Evolutionary conservation across 768 basidiomycete genomes (phyloP), one percentile per base, ranked within the genome.

Genomic region (Tulasnella sp.): DNA sequence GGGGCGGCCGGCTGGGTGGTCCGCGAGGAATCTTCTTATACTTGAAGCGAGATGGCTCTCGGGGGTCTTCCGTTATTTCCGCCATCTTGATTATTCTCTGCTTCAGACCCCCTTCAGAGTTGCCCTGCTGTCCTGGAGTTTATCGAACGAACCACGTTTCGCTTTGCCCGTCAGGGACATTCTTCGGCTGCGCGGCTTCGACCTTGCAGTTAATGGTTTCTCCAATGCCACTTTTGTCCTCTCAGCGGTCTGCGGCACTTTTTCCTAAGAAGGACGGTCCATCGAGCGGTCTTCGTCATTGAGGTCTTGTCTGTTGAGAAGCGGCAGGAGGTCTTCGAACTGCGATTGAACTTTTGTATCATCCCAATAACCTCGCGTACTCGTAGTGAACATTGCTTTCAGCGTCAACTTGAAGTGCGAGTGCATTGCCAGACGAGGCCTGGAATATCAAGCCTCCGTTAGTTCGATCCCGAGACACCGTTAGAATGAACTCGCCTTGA

Each of bases 81-180:
- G 95, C 91, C 96, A 99, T 98, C 83, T 99, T 99, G 84, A 99
- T 99, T 80, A 99, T 98, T 75, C 97, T 86, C 83, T 99, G 97
- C 82, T 96, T 93, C 80, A 95, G 82, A n/a, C n/a, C n/a, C 7
- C 89, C 91, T 39, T 85, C 85, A 34, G 87, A 85, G 45, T 89
- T 89, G 79, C 87, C 88, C 82, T 96, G 93, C 80, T 96, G 94
- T 11, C 94, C 95, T 9, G 97, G 96, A 17, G 97, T 99, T 82
- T 99, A 99, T 17, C 97, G 92, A 79, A 99, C 94, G 83, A 94
- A 99, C 12, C 89, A 86, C 0, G 95, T 91, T 83, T 93, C 93
- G 7, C 91, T 92, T 78, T 91, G 91, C 39, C 87, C 86, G 79
- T 93, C 93, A 0, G 94, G 93, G 6, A 99, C n/a, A n/a, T n/a